These are phyloP conservation scores for Monilinia fructicola DNA, from an alignment of 2,329 filamentous ascomycete species.

Conservation along the genomic window DNA sequence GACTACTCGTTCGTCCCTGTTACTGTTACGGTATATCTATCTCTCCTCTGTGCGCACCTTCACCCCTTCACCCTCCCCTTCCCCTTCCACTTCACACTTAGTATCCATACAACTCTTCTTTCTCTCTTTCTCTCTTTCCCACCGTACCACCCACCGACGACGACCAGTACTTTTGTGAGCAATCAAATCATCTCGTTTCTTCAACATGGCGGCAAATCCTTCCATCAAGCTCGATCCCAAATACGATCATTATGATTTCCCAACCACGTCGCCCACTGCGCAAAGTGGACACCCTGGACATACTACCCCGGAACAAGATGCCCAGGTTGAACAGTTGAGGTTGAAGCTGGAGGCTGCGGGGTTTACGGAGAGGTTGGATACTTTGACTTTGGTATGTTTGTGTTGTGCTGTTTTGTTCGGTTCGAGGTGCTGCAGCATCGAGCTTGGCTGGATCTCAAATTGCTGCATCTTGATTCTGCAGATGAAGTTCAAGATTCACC, in stretches of 20 bases:
- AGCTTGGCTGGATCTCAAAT: background rate
- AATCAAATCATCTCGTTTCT: no score
- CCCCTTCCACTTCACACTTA: background rate
- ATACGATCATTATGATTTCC: constrained; percentile 96
- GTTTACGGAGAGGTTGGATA: constrained; percentile 83
- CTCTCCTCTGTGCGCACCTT: background rate
- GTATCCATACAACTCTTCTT: no score
- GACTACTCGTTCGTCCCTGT: no score
- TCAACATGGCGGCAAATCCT: constrained; percentile 35
- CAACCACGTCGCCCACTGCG: constrained; percentile 68
- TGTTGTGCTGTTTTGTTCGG: background rate
- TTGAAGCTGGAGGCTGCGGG: constrained; percentile 80
- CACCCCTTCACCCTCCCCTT: no score
- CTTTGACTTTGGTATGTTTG: constrained; percentile 74
- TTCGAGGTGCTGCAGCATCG: no score
- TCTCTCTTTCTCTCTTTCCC: no score
- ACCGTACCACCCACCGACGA: no score
- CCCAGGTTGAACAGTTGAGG: constrained; percentile 82
- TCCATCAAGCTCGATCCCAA: constrained; percentile 68
- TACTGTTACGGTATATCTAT: no score
- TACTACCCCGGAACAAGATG: constrained; percentile 83
- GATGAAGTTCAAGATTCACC: background rate
- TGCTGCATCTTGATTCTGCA: background rate
- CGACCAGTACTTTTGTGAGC: no score
- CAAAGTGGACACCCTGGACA: constrained; percentile 83